Base-by-base conservation (phyloP, 768 basidiomycete species). In the Mycena vulgaris region DNA sequence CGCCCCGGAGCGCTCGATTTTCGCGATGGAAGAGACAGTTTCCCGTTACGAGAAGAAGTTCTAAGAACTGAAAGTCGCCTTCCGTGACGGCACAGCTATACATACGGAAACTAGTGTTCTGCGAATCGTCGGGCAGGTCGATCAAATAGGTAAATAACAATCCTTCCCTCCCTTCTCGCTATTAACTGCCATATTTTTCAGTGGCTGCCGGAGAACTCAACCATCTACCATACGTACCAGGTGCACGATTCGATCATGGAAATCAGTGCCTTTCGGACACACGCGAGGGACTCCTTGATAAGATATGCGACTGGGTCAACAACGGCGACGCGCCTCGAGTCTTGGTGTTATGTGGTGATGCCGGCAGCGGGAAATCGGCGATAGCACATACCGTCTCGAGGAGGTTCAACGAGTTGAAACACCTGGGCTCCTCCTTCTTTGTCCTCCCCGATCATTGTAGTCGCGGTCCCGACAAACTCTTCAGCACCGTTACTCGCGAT, bases 81-180 rank as follows among this genome's bases (percentile, higher is more conserved):
- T 75, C 52, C 72, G 58, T 37, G 53, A 60, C 27, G 63, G 37
- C 21, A 30, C 69, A 2, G 48, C 69, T 39, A 56, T 75, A 14
- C 39, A 63, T 9, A 75, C 60, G 9, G 70, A 67, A 51, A 69
- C 74, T 31, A 58, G 64, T 35, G 77, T 75, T 7, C 11, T 64
- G 14, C 51, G 70, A 23, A 74, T 75, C 23, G 61, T 63, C 19
- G 69, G 63, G 5, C 45, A 66, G 30, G 21, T 71, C 5, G 49
- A 71, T 2, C 59, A 13, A 2, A 27, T 73, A 4, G 56, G 74
- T 73, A 37, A 66, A 33, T 21, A 37, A 30, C 60, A 11, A 61
- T 3, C 31, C 30, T 30, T 19, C 0, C 11, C n/a, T n/a, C 8
- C 1, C 6, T 21, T 5, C 28, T n/a, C 3, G 16, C 23, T 13